These are phyloP conservation scores for Paraglomus brasilianum DNA, from an alignment of 192 early-diverging fungal species.

Conservation along the genomic window DNA sequence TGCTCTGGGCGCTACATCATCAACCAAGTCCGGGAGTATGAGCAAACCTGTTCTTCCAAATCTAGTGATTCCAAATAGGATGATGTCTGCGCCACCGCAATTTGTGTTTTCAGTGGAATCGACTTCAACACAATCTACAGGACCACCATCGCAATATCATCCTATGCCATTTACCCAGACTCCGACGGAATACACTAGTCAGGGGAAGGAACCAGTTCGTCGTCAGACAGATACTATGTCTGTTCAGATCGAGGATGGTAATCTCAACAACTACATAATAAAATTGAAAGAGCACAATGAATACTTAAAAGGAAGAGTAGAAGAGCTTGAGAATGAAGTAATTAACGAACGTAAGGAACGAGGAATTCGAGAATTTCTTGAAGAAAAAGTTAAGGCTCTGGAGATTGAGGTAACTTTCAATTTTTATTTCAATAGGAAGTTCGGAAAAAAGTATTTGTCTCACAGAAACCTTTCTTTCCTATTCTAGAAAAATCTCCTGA, in stretches of 20 bases:
- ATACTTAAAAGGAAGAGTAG: slow-evolving; percentile 18
- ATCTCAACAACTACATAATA: not conserved
- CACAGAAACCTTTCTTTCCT: no score
- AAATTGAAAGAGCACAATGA: slow-evolving; percentile 17
- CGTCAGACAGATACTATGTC: not conserved
- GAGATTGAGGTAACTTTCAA: slow-evolving; percentile 22
- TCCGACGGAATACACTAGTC: not conserved
- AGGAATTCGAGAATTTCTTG: slow-evolving; percentile 12
- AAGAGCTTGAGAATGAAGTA: slow-evolving; percentile 28
- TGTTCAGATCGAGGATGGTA: not conserved
- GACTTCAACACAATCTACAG: not conserved
- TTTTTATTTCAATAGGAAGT: slow-evolving; percentile 22
- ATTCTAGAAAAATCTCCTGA: slow-evolving; percentile 32
- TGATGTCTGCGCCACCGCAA: not conserved
- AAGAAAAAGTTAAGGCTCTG: slow-evolving; percentile 13
- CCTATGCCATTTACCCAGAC: not conserved
- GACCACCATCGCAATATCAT: no score
- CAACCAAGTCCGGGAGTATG: not conserved
- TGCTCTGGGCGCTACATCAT: not conserved
- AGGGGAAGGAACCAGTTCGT: not conserved
- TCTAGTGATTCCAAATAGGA: slow-evolving; percentile 6
- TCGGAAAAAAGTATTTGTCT: no score
- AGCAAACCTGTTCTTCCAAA: slow-evolving; percentile 5
- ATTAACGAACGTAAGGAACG: slow-evolving; percentile 24
- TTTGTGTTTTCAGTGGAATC: slow-evolving; percentile 12